These are phyloP conservation scores for Clarireedia paspali DNA, from an alignment of 2,329 filamentous ascomycete species.

Conservation along the genomic window DNA sequence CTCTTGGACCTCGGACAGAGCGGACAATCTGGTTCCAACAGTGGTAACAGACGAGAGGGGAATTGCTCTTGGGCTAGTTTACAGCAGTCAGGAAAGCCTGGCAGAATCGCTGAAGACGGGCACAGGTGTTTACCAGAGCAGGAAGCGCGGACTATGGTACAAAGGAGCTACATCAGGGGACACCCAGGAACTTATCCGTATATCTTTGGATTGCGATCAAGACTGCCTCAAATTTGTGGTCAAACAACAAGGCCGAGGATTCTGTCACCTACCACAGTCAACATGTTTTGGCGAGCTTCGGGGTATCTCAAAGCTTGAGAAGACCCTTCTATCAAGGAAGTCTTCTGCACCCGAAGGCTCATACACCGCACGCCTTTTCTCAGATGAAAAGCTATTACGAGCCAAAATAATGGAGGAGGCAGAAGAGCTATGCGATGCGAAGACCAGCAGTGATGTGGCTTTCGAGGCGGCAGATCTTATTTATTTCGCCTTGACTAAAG, in stretches of 20 bases:
- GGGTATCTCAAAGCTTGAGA: constrained; percentile 77
- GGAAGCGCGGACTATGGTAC: constrained; percentile 92
- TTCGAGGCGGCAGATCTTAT: constrained; percentile 93
- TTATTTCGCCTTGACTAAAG: constrained; percentile 92
- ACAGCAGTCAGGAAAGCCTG: constrained; percentile 88
- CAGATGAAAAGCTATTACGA: constrained; percentile 77
- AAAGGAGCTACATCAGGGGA: constrained; percentile 95
- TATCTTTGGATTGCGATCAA: constrained; percentile 86
- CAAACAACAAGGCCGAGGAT: constrained; percentile 77
- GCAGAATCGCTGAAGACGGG: constrained; percentile 76
- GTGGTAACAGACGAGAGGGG: constrained; percentile 86
- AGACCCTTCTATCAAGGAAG: constrained; percentile 78
- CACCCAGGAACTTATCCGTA: constrained; percentile 77
- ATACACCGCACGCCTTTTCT: constrained; percentile 90
- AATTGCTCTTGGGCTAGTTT: constrained; percentile 79
- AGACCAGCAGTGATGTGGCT: constrained; percentile 73
- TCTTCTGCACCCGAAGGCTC: constrained; percentile 77
- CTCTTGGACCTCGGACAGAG: constrained; percentile 71
- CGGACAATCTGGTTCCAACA: constrained; percentile 80
- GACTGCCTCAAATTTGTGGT: constrained; percentile 90
- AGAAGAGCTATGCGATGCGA: constrained; percentile 85
- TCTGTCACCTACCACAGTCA: constrained; percentile 89
- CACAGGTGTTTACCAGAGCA: constrained; percentile 82
- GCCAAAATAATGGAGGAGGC: constrained; percentile 99
- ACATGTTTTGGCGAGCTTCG: constrained; percentile 84